These are phyloP conservation scores for Umbelopsis sp. DNA, from an alignment of 371 early-diverging fungal species.

Conservation along the genomic window DNA sequence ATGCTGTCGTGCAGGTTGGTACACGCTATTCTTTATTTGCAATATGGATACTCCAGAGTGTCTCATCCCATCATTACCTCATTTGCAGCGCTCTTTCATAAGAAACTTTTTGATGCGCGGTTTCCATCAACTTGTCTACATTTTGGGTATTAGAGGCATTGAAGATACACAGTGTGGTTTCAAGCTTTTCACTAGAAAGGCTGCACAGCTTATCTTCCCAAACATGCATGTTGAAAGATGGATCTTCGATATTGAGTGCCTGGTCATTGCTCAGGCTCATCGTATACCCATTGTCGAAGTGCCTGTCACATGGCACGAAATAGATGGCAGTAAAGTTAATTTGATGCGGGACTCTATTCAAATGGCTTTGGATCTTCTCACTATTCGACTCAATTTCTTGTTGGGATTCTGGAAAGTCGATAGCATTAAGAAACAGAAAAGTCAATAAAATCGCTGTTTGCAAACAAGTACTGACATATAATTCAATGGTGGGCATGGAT, in stretches of 20 bases:
- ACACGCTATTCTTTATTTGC: no score
- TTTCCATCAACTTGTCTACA: constrained; percentile 85
- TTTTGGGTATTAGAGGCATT: constrained; percentile 83
- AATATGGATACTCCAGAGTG: neutral
- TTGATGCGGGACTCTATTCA: constrained; percentile 84
- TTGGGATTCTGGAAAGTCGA: constrained; percentile 77
- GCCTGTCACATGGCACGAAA: constrained; percentile 94
- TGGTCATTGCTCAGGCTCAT: constrained; percentile 74
- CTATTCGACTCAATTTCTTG: constrained; percentile 86
- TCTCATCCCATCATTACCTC: neutral
- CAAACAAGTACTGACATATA: no score
- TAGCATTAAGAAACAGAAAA: constrained; percentile 24
- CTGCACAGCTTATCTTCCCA: constrained; percentile 81
- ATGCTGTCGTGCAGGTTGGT: constrained; percentile 91
- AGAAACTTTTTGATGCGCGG: constrained; percentile 91
- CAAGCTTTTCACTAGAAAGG: constrained; percentile 85
- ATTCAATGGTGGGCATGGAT: no score
- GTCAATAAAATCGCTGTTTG: constrained; percentile 11
- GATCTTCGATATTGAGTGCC: constrained; percentile 96
- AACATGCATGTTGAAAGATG: constrained; percentile 94
- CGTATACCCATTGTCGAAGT: constrained; percentile 86
- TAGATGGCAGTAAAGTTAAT: constrained; percentile 92
- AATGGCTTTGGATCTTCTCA: constrained; percentile 89
- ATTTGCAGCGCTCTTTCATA: constrained; percentile 77
- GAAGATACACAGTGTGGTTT: constrained; percentile 97